Evolutionary conservation across 2,329 filamentous ascomycete genomes (phyloP).

Genomic region (Botryotinia calthae): DNA sequence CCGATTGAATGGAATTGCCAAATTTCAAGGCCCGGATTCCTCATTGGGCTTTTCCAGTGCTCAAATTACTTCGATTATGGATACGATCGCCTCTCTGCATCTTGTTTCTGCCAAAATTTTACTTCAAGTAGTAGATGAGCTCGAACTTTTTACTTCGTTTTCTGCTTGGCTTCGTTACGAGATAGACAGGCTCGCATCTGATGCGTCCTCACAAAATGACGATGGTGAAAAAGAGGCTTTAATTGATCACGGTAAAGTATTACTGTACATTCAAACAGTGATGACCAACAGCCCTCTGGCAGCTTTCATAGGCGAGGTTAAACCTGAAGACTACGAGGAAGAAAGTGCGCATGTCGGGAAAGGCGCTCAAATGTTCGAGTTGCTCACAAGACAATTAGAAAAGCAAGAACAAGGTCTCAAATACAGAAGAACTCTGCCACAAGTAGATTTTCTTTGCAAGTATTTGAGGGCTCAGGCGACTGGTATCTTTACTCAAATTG

Average conservation of each 20-base stretch:
- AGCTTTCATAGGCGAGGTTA: slow-evolving; percentile 55
- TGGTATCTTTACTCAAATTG: slow-evolving; percentile 64
- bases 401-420: slow-evolving; percentile 33
- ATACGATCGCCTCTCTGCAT: slow-evolving; percentile 72
- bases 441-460: slow-evolving; percentile 61
- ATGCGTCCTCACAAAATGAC: slow-evolving; percentile 57
- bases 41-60: slow-evolving; percentile 64
- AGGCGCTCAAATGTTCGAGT: slow-evolving; percentile 47
- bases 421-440: slow-evolving; percentile 53
- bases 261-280: slow-evolving; percentile 74
- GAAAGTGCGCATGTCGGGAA: slow-evolving; percentile 47
- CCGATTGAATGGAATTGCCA: slow-evolving; percentile 77
- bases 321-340: slow-evolving; percentile 50
- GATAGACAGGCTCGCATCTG: slow-evolving; percentile 72
- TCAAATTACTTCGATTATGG: slow-evolving; percentile 63
- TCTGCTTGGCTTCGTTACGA: slow-evolving; percentile 80
- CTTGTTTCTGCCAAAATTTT: slow-evolving; percentile 73
- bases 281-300: slow-evolving; percentile 65
- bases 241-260: slow-evolving; percentile 68
- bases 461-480: slow-evolving; percentile 57
- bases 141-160: slow-evolving; percentile 74
- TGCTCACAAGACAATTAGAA: slow-evolving; percentile 42
- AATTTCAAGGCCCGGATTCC: slow-evolving; percentile 67
- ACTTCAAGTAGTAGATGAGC: slow-evolving; percentile 69
- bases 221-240: slow-evolving; percentile 77